Percentiles rank a stretch among this genome's conserved stretches.
These are phyloP conservation scores for Penicillium freii DNA, from an alignment of 2,329 filamentous ascomycete species.

Conservation along the genomic window DNA sequence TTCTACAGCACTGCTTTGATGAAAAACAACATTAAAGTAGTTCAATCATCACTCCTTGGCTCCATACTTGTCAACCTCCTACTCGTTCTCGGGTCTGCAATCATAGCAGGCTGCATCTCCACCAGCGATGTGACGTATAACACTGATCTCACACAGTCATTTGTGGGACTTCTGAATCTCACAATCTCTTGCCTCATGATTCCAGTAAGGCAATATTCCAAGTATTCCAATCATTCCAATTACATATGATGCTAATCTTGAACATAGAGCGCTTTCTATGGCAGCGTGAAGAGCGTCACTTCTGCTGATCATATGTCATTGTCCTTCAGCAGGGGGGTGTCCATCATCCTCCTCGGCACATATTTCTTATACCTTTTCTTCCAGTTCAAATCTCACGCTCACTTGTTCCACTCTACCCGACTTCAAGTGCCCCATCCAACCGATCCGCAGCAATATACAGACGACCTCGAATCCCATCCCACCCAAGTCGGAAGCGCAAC, in stretches of 20 bases:
- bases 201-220: slow-evolving; percentile 56
- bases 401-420: slow-evolving; percentile 1
- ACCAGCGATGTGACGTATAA: slow-evolving; percentile 91
- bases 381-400: slow-evolving; percentile 7
- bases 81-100: slow-evolving; percentile 83
- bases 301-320: slow-evolving; percentile 61
- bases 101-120: slow-evolving; percentile 75
- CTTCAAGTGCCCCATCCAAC: background rate
- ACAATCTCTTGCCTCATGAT: slow-evolving; percentile 83
- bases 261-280: slow-evolving; percentile 72
- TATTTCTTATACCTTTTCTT: slow-evolving; percentile 19
- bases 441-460: background rate
- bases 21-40: slow-evolving; percentile 75
- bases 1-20: slow-evolving; percentile 3
- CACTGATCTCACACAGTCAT: slow-evolving; percentile 89
- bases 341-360: slow-evolving; percentile 1
- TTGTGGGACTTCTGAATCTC: slow-evolving; percentile 79
- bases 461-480: slow-evolving; percentile 14
- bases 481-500: background rate
- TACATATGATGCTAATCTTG: slow-evolving; percentile 28
- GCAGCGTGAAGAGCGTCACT: slow-evolving; percentile 66
- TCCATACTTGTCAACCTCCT: slow-evolving; percentile 83
- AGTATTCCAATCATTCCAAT: background rate
- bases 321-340: slow-evolving; percentile 69
- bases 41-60: slow-evolving; percentile 80